Evolutionary conservation across 140 eudicot species (phyloP), one percentile per base, ranked within the genome.

Genomic region (Flaveria floridana): DNA sequence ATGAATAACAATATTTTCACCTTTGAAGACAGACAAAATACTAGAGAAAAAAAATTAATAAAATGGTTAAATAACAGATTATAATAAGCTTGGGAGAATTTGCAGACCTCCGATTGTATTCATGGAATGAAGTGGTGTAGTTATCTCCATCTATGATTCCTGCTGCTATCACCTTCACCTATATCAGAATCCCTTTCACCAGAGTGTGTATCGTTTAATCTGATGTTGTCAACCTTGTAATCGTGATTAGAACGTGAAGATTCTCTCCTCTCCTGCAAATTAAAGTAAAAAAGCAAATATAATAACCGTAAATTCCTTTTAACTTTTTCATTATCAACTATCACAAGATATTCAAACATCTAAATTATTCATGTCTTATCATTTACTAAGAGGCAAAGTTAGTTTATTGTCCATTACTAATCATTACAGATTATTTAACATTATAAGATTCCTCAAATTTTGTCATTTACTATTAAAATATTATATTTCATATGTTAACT

Each of bases 241-340:
- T 84, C 87, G 19, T 76, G 94, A 73, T 77, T 83, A 1, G 92
- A 74, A 15, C 87, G 79, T 0, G 87, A 77, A 7, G 96, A 70
- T 65, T 89, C 95, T 79, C 90, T 83, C 68, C 80, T 95, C 46
- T 82, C 85, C 85, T 82, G 74, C 65, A 73, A 67, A 53, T 68
- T 37, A n/a, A 72, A 63, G 37, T n/a, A 5, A 30, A 46, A 26
- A 65, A 53, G 12, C 34, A 44, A 2, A 44, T 44, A 44, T 44
- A 44, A 44, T 11, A 44, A 11, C 13, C 50, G 50, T 1, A 44
- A 44, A 44, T 44, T 44, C 50, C 12, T 15, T 65, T 9, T 37
- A 37, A 37, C 3, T 26, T 53, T 47, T 50, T 51, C 21, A 65
- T 12, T 48, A 75, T 7, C 11, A 15, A 41, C 42, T 18, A 42